Base-by-base conservation (phyloP, 1,284 basidiomycete species). In the Ceratobasidium sp. region DNA sequence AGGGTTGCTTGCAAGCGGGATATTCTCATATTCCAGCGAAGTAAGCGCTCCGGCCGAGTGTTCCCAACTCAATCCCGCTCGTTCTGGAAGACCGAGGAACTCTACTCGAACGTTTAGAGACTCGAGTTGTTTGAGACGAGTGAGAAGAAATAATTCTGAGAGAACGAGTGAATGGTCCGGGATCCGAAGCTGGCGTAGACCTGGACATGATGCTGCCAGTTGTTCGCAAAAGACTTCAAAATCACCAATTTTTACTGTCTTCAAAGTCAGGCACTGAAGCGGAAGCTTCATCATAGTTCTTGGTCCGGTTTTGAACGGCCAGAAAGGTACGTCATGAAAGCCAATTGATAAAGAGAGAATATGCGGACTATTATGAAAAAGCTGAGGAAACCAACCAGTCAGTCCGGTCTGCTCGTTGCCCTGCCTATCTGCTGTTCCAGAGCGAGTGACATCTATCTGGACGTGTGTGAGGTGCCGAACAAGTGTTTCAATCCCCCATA, bases 381-480 rank as follows among this genome's bases (percentile, higher is more conserved):
- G 28, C n/a, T 60, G 15, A 13, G 58, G 58, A 9, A 60, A n/a
- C 58, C 58, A 60, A 39, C 26, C 28, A 39, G 39, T 20, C 58
- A 60, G 28, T 10, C 58, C 28, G 15, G 12, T 12, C 39, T 60
- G 28, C 12, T 33, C 58, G 15, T 10, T 13, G 12, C 39, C 26
- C 12, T 60, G 28, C 5, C 12, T n/a, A 20, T 60, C 28, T 60
- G 28, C 58, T 20, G n/a, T 33, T 4, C 39, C 58, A 7, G 58
- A n/a, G 5, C 26, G 28, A 6, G 39, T 12, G 39, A n/a, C 58
- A n/a, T 28, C 9, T 15, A 60, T 60, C 9, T 6, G 12, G 13
- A 49, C 64, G n/a, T 49, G 42, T 23, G 64, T 67, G 9, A 67
- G 64, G 42, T 49, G 42, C n/a, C 39, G 15, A 26, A 67, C 64